These are phyloP conservation scores for Leccinellum rugosiceps DNA, from an alignment of 768 basidiomycete species.

Conservation along the genomic window DNA sequence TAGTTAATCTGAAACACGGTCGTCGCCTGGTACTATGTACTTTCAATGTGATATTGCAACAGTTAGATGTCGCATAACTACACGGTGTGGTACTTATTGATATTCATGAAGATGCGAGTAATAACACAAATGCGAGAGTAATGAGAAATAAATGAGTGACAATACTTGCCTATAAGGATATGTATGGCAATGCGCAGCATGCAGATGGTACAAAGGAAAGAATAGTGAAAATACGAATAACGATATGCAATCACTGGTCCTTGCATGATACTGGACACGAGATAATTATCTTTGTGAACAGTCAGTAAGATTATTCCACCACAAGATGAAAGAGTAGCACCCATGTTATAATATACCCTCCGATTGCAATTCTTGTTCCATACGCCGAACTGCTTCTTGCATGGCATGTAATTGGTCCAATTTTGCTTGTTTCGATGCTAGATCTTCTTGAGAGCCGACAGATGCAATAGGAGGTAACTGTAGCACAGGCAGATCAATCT, in stretches of 20 bases:
- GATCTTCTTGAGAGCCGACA: not conserved
- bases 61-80: not conserved
- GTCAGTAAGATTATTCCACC: not conserved
- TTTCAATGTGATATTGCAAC: conserved; percentile 1
- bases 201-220: not conserved
- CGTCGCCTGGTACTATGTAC: no score
- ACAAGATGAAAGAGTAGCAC: not conserved
- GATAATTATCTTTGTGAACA: conserved; percentile 5
- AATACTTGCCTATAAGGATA: not conserved
- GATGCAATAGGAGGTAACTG: conserved; percentile 15
- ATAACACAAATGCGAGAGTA: not conserved
- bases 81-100: not conserved
- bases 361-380: conserved; percentile 32
- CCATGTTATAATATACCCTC: conserved; percentile 20
- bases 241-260: conserved; percentile 1
- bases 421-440: conserved; percentile 13
- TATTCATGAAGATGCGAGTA: no score
- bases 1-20: not conserved
- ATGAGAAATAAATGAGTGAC: not conserved
- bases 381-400: conserved; percentile 32
- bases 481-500: conserved; percentile 26
- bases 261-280: not conserved
- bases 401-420: conserved; percentile 25
- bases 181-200: not conserved
- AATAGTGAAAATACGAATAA: conserved; percentile 17